Percentiles rank a stretch among this genome's conserved stretches.
These are phyloP conservation scores for Tremella mesenterica DNA, from an alignment of 768 basidiomycete species.

Conservation along the genomic window DNA sequence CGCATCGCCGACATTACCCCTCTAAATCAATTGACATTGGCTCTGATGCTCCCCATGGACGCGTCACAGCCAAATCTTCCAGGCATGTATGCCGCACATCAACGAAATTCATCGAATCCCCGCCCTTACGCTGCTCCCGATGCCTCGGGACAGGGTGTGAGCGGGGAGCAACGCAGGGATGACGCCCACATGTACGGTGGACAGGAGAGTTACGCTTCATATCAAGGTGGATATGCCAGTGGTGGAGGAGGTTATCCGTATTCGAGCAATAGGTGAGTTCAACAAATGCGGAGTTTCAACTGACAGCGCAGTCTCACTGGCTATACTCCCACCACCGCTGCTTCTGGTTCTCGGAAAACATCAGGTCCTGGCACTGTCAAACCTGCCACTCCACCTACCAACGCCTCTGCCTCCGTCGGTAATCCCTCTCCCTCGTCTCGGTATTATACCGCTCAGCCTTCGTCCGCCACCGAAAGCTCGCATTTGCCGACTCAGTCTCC, in stretches of 20 bases:
- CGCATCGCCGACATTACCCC: neutral
- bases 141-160: neutral
- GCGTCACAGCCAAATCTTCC: neutral
- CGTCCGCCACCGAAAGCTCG: conserved; percentile 8
- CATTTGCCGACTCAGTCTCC: neutral
- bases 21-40: neutral
- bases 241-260: conserved; percentile 3
- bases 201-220: conserved; percentile 2
- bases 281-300: neutral
- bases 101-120: conserved; percentile 16
- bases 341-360: conserved; percentile 3
- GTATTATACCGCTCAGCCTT: conserved; percentile 6
- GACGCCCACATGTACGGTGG: neutral
- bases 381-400: conserved; percentile 1
- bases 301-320: neutral
- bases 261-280: neutral
- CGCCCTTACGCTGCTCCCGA: conserved; percentile 9
- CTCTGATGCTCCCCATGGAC: neutral
- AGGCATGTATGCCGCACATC: conserved; percentile 8
- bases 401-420: neutral
- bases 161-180: conserved; percentile 5
- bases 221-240: neutral
- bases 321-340: conserved; percentile 1
- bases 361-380: conserved; percentile 7
- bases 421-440: neutral